Conservation (phyloP, 1,284 basidiomycete genomes). For the Sanghuangporus sanghuang region DNA sequence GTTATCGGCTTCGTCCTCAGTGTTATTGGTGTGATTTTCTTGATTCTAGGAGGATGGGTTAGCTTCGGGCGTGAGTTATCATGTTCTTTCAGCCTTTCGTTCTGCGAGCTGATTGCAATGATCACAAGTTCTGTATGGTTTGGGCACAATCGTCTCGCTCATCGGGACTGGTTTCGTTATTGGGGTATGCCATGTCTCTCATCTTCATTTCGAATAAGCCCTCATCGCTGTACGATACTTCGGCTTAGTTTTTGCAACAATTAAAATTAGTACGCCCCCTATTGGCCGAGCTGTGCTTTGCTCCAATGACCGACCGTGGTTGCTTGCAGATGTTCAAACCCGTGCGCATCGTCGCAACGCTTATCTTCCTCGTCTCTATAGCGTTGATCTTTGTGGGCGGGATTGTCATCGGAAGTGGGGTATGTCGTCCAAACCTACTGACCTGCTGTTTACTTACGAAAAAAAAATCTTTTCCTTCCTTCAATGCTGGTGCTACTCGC, state of each 20-base stretch:
- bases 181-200: slow-evolving; percentile 48
- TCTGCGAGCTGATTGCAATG: not conserved
- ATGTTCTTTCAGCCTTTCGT: not conserved
- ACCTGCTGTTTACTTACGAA: slow-evolving; percentile 31
- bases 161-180: slow-evolving; percentile 88
- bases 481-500: not conserved
- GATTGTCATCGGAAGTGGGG: slow-evolving; percentile 65
- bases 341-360: slow-evolving; percentile 78
- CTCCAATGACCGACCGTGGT: slow-evolving; percentile 4
- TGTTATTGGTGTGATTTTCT: slow-evolving; percentile 73
- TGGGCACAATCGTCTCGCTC: slow-evolving; percentile 82
- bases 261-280: slow-evolving; percentile 60
- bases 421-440: slow-evolving; percentile 34
- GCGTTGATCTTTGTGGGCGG: slow-evolving; percentile 77
- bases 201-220: not conserved
- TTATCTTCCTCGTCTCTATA: slow-evolving; percentile 75
- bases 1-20: slow-evolving; percentile 74
- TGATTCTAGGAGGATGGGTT: slow-evolving; percentile 68
- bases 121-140: slow-evolving; percentile 66
- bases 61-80: slow-evolving; percentile 72
- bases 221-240: not conserved
- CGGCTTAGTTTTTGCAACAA: slow-evolving; percentile 67
- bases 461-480: slow-evolving; percentile 15
- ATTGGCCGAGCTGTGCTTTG: slow-evolving; percentile 15
- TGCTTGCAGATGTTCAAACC: slow-evolving; percentile 85